A percentile compares a stretch with the other conserved stretches of the same genome.
phyloP scores from a whole-genome alignment of 495 filamentous ascomycete genomes.

The Trichoderma reesei region DNA sequence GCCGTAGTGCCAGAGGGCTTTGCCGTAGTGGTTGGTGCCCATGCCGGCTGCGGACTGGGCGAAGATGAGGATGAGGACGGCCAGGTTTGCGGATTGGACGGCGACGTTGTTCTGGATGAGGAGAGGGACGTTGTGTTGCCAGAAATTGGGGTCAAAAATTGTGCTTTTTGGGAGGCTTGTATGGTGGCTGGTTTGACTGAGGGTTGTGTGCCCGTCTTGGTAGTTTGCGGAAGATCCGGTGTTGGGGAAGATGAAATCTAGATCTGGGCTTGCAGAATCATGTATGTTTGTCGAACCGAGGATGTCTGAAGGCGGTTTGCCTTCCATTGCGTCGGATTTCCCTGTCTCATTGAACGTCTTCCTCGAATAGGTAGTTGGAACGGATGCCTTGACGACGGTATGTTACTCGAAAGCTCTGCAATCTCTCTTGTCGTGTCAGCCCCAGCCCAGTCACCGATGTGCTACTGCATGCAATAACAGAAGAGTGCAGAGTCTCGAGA shows the following conservation, averaged over 20 bases:
- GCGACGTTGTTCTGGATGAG: slow-evolving; percentile 15
- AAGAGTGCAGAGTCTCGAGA: too few relatives aligned
- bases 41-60: neutral
- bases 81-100: slow-evolving; percentile 21
- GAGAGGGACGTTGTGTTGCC: slow-evolving; percentile 17
- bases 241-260: neutral
- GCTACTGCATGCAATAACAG: too few relatives aligned
- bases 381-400: too few relatives aligned
- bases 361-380: too few relatives aligned
- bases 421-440: too few relatives aligned
- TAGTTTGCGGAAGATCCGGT: neutral
- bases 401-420: too few relatives aligned
- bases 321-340: too few relatives aligned
- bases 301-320: too few relatives aligned
- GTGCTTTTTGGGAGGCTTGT: neutral
- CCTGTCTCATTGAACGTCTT: too few relatives aligned
- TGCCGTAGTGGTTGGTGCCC: slow-evolving; percentile 16
- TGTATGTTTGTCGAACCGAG: too few relatives aligned
- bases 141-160: slow-evolving; percentile 17
- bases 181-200: neutral
- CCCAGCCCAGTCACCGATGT: too few relatives aligned
- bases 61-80: slow-evolving; percentile 16
- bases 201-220: neutral
- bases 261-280: neutral
- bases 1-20: slow-evolving; percentile 21